A percentile compares a stretch with the other conserved stretches of the same genome.
Conservation (phyloP, 2,329 filamentous ascomycete genomes). For the Alternaria rosae region DNA sequence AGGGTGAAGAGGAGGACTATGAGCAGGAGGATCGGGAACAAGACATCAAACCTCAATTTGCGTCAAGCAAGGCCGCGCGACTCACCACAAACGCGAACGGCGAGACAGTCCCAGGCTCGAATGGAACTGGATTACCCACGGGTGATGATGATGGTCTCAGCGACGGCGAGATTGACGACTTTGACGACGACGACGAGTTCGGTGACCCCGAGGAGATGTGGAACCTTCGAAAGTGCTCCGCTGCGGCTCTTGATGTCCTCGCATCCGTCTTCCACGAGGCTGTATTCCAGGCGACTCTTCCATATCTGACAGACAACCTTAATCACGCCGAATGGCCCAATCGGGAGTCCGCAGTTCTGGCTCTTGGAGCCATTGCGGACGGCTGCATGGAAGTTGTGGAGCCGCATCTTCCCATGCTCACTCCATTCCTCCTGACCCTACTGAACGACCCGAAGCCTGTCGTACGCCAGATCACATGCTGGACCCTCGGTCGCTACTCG, state of each 20-base stretch:
- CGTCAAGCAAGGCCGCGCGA: slow-evolving; percentile 71
- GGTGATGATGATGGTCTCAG: slow-evolving; percentile 74
- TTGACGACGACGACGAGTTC: slow-evolving; percentile 73
- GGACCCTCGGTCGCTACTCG: slow-evolving; percentile 94
- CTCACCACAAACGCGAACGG: slow-evolving; percentile 61
- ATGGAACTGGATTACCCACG: slow-evolving; percentile 55
- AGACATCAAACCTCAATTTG: slow-evolving; percentile 92
- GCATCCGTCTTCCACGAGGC: slow-evolving; percentile 86
- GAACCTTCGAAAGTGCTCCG: slow-evolving; percentile 97
- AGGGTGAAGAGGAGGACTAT: slow-evolving; percentile 81
- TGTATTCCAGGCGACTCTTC: slow-evolving; percentile 90
- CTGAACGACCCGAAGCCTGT: slow-evolving; percentile 86
- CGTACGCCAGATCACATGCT: slow-evolving; percentile 96
- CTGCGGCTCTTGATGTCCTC: slow-evolving; percentile 92
- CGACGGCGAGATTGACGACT: slow-evolving; percentile 84
- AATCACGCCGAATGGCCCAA: slow-evolving; percentile 89
- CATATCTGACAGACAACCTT: slow-evolving; percentile 89
- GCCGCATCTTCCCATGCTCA: slow-evolving; percentile 87
- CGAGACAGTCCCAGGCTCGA: slow-evolving; percentile 50
- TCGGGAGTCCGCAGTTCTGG: slow-evolving; percentile 91
- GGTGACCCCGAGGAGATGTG: slow-evolving; percentile 87
- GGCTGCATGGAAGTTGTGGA: slow-evolving; percentile 90
- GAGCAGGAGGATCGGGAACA: slow-evolving; percentile 88
- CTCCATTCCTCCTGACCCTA: slow-evolving; percentile 87
- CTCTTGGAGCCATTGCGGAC: slow-evolving; percentile 91